Conservation (phyloP, 495 filamentous ascomycete species). For the Sordaria brevicollis region DNA sequence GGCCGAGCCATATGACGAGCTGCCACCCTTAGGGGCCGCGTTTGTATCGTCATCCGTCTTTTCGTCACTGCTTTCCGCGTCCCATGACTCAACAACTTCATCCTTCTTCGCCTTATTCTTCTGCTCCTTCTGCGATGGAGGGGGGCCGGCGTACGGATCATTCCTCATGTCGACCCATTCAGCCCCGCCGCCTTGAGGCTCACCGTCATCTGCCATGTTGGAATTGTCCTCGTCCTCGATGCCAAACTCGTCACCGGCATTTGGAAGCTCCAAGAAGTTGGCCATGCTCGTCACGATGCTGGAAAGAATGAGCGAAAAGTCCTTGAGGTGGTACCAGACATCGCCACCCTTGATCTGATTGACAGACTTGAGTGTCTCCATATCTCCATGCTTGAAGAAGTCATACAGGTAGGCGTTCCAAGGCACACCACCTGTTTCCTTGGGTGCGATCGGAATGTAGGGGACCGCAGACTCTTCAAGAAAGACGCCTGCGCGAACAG, state of each 20-base stretch:
- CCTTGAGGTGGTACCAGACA: slow-evolving; percentile 56
- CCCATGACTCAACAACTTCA: slow-evolving; percentile 20
- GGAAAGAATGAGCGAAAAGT: slow-evolving; percentile 60
- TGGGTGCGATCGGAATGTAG: slow-evolving; percentile 45
- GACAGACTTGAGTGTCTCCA: slow-evolving; percentile 40
- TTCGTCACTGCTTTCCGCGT: slow-evolving; percentile 6
- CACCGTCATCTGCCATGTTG: slow-evolving; percentile 29
- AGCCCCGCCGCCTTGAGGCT: slow-evolving; percentile 22
- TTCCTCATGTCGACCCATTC: not conserved
- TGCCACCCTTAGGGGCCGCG: slow-evolving; percentile 8
- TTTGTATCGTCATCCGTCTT: slow-evolving; percentile 5
- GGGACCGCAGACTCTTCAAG: slow-evolving; percentile 64
- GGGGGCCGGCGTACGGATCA: not conserved
- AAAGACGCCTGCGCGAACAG: slow-evolving; percentile 54
- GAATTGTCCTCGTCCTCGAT: not conserved
- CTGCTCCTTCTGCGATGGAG: not conserved
- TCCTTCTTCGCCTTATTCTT: slow-evolving; percentile 12
- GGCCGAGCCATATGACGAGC: not conserved
- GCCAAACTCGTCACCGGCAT: slow-evolving; percentile 19
- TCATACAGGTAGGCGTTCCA: slow-evolving; percentile 66
- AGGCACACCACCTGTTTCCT: slow-evolving; percentile 33
- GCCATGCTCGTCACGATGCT: slow-evolving; percentile 51
- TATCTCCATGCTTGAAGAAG: slow-evolving; percentile 62
- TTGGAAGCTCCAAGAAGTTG: slow-evolving; percentile 29
- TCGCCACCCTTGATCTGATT: slow-evolving; percentile 54